These are phyloP conservation scores for Ophiostoma quercus DNA, from an alignment of 2,329 filamentous ascomycete genomes.

Conservation along the genomic window DNA sequence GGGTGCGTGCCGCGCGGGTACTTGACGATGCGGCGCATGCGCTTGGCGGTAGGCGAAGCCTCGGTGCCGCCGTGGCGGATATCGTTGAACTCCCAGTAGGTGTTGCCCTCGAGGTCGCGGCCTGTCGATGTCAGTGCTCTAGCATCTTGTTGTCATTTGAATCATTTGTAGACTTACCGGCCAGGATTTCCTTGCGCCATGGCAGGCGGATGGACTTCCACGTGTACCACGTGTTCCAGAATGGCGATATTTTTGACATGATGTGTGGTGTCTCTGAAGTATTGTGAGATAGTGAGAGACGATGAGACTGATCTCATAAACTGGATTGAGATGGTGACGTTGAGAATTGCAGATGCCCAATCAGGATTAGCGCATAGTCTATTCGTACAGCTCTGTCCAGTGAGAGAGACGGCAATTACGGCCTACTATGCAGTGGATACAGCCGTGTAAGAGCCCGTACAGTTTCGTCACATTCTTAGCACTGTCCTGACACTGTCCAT, in stretches of 20 bases:
- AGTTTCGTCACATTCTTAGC: too few species aligned
- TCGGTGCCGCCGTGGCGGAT: constrained; percentile 36
- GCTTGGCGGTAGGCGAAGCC: constrained; percentile 28
- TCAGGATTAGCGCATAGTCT: constrained; percentile 11
- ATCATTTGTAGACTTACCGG: constrained; percentile 41
- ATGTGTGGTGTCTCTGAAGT: neutral
- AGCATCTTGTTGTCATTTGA: too few species aligned
- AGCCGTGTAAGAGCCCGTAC: neutral
- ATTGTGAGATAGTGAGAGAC: neutral
- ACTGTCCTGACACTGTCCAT: neutral
- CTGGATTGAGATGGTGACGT: constrained; percentile 2
- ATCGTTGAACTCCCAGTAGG: constrained; percentile 63
- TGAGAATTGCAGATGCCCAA: constrained; percentile 10
- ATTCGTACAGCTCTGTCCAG: constrained; percentile 7
- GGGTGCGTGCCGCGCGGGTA: constrained; percentile 52
- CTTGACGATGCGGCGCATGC: constrained; percentile 58
- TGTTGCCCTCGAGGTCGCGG: constrained; percentile 60
- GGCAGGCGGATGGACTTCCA: constrained; percentile 60
- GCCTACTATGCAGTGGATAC: neutral
- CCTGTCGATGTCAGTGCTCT: constrained; percentile 43
- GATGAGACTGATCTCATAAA: neutral
- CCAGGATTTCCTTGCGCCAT: constrained; percentile 59
- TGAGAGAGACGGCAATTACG: constrained; percentile 7
- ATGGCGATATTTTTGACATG: constrained; percentile 29
- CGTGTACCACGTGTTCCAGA: constrained; percentile 48